Evolutionary conservation across 192 early-diverging fungal genomes (phyloP).

Genomic region (Pilaira anomala): DNA sequence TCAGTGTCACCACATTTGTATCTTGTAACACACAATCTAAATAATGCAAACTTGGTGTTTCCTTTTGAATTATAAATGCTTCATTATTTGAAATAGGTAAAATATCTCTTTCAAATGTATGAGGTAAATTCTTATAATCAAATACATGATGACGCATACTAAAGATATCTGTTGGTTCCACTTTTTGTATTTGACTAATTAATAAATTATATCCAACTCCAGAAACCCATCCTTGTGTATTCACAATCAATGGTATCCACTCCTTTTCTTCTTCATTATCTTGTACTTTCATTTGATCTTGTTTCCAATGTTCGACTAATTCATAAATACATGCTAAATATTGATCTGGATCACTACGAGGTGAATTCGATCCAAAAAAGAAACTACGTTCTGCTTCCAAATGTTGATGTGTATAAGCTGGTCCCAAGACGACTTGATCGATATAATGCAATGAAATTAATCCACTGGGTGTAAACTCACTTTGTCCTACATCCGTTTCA

Average conservation of each 20-base stretch:
- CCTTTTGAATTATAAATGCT: no score
- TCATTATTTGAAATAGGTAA: conserved; percentile 3
- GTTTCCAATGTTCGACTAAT: conserved; percentile 58
- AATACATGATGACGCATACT: conserved; percentile 45
- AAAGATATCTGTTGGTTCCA: conserved; percentile 69
- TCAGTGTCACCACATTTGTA: not conserved
- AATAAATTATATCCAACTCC: conserved; percentile 86
- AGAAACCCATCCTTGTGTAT: conserved; percentile 93
- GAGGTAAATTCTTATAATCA: conserved; percentile 40
- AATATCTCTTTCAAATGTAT: conserved; percentile 37
- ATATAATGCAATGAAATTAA: conserved; percentile 77
- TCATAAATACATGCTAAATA: conserved; percentile 69
- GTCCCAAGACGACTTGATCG: conserved; percentile 67
- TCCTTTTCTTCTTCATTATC: conserved; percentile 20
- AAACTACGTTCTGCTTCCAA: conserved; percentile 59
- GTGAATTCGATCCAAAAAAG: conserved; percentile 74
- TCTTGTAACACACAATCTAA: not conserved
- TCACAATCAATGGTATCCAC: conserved; percentile 82
- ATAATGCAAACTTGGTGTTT: not conserved
- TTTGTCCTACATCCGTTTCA: conserved; percentile 91
- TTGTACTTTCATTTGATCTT: conserved; percentile 25
- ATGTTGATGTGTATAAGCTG: conserved; percentile 76
- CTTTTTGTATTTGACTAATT: conserved; percentile 56
- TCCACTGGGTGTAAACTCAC: conserved; percentile 82
- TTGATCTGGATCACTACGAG: conserved; percentile 77